Percentiles rank a stretch among this genome's conserved stretches.
phyloP scores from a whole-genome alignment of 2,329 filamentous ascomycete species.

The Monosporascus sp. region DNA sequence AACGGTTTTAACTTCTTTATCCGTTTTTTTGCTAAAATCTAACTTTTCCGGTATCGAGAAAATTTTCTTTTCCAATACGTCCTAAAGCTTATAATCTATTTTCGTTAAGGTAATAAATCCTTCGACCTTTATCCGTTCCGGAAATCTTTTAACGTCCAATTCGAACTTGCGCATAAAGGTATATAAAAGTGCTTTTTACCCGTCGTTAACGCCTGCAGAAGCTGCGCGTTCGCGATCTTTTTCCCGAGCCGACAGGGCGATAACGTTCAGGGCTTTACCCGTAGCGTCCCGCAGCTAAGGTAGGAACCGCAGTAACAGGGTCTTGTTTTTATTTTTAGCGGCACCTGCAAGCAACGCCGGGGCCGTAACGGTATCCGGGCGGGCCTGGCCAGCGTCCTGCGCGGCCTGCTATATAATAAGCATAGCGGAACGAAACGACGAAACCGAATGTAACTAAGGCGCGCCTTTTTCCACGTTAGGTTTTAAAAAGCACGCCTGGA shows the following conservation, averaged over 20 bases:
- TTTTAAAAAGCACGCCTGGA: conserved; percentile 35
- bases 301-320: conserved; percentile 35
- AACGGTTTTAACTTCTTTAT: conserved; percentile 1
- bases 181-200: conserved; percentile 17
- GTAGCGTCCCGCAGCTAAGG: conserved; percentile 35
- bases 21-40: conserved; percentile 37
- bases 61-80: conserved; percentile 60
- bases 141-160: conserved; percentile 33
- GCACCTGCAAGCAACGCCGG: conserved; percentile 15
- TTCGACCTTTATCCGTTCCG: conserved; percentile 50
- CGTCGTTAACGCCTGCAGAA: conserved; percentile 5
- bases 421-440: conserved; percentile 15
- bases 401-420: conserved; percentile 25
- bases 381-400: conserved; percentile 14
- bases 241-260: conserved; percentile 9
- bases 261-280: conserved; percentile 29
- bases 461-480: conserved; percentile 9
- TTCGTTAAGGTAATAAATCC: conserved; percentile 46
- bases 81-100: conserved; percentile 63
- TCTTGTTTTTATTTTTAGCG: conserved; percentile 27
- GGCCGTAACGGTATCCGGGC: conserved; percentile 9
- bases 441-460: conserved; percentile 3
- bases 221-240: background rate
- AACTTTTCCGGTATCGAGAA: conserved; percentile 55
- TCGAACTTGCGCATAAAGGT: conserved; percentile 24